Evolutionary conservation across 441 rosid species (phyloP).

Genomic region (Pelargonium citronellum): DNA sequence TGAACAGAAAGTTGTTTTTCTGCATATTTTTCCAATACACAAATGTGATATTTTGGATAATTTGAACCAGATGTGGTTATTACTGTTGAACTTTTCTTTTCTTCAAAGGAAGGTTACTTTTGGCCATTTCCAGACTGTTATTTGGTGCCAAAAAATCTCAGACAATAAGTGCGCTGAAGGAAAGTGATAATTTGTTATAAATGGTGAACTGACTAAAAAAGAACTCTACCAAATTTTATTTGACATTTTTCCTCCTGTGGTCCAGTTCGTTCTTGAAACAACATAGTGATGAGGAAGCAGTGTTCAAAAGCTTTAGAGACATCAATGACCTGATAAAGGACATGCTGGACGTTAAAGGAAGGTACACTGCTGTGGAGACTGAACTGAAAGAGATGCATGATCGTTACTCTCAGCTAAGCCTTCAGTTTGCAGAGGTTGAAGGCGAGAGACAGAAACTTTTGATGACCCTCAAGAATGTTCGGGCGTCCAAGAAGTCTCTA

Average conservation of each 20-base stretch:
- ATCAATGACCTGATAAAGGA: constrained; percentile 86
- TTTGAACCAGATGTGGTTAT: not conserved
- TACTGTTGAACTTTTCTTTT: not conserved
- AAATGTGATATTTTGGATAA: not conserved
- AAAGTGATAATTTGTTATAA: not conserved
- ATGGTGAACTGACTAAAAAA: not conserved
- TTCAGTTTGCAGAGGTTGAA: constrained; percentile 79
- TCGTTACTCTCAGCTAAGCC: constrained; percentile 74
- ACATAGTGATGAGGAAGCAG: constrained; percentile 76
- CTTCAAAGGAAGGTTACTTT: not conserved
- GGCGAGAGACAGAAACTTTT: constrained; percentile 74
- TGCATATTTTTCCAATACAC: not conserved
- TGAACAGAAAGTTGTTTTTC: not conserved
- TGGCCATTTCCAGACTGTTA: not conserved
- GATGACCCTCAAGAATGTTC: constrained; percentile 84
- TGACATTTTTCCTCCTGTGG: constrained; percentile 14
- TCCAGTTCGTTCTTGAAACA: constrained; percentile 85
- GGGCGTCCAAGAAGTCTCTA: constrained; percentile 57
- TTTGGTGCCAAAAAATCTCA: not conserved
- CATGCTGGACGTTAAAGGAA: constrained; percentile 73
- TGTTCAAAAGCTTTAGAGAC: constrained; percentile 91
- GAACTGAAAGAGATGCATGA: constrained; percentile 76
- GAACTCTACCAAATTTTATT: constrained; percentile 8
- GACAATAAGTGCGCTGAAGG: not conserved
- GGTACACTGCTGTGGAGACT: constrained; percentile 50